These are phyloP conservation scores for Trichothecium sympodiale DNA, from an alignment of 2,329 filamentous ascomycete genomes.

Conservation along the genomic window DNA sequence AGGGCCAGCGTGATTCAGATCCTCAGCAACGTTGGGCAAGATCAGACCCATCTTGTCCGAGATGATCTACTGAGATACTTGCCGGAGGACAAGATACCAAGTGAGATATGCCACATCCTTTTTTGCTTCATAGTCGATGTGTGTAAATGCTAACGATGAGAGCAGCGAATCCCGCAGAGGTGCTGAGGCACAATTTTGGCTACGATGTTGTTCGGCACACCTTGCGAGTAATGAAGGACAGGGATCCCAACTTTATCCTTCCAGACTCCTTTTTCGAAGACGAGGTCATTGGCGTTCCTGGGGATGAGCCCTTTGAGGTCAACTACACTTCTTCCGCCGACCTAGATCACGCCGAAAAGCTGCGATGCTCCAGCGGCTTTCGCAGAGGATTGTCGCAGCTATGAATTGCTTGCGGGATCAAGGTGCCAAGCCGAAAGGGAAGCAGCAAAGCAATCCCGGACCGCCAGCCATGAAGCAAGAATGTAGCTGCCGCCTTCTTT, in stretches of 20 bases:
- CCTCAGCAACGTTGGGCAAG: conserved; percentile 24
- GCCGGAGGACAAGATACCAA: conserved; percentile 16
- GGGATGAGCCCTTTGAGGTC: not conserved
- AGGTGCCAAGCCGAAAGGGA: too few species aligned
- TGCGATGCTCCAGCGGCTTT: too few species aligned
- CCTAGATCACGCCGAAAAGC: too few species aligned
- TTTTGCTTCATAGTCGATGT: conserved; percentile 1
- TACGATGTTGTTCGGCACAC: conserved; percentile 11
- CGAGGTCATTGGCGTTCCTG: conserved; percentile 7
- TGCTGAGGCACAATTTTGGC: conserved; percentile 9
- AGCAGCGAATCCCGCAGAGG: conserved; percentile 4
- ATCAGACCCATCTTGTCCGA: conserved; percentile 16
- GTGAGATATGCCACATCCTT: too few species aligned
- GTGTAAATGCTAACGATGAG: not conserved
- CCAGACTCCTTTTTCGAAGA: conserved; percentile 12
- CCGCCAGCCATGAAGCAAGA: too few species aligned
- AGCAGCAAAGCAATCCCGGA: too few species aligned
- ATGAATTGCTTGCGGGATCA: too few species aligned
- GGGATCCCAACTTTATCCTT: conserved; percentile 9
- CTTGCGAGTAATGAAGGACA: conserved; percentile 8
- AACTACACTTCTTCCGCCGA: too few species aligned
- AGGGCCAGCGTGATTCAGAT: conserved; percentile 24
- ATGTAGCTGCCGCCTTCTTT: too few species aligned
- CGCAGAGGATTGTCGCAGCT: too few species aligned
- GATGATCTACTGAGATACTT: conserved; percentile 17